Conservation (phyloP, 495 filamentous ascomycete species). For the Hyaloscypha hepaticicola region DNA sequence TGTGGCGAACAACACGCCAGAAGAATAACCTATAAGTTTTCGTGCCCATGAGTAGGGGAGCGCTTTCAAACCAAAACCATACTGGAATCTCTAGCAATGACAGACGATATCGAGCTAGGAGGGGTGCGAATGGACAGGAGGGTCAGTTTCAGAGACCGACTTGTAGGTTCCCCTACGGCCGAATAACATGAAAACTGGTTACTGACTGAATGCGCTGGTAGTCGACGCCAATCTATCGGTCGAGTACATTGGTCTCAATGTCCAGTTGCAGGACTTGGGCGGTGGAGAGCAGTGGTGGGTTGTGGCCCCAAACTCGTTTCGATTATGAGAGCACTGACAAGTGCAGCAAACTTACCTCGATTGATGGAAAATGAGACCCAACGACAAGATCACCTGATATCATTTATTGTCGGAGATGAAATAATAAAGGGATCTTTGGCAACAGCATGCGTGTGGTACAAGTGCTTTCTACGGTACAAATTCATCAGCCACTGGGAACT, state of each 20-base stretch:
- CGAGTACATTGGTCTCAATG: too few relatives aligned
- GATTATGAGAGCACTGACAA: neutral
- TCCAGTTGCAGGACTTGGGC: too few relatives aligned
- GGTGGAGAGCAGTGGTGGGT: neutral
- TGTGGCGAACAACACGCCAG: too few relatives aligned
- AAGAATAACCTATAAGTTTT: too few relatives aligned
- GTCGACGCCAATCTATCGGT: too few relatives aligned
- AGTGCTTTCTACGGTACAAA: neutral
- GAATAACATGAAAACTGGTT: neutral
- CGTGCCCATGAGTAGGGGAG: too few relatives aligned
- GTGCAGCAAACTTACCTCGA: neutral
- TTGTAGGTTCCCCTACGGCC: too few relatives aligned
- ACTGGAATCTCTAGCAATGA: too few relatives aligned
- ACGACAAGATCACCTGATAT: neutral
- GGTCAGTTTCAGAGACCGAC: too few relatives aligned
- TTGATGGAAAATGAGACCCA: conserved; percentile 1
- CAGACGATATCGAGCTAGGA: too few relatives aligned
- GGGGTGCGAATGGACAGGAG: too few relatives aligned
- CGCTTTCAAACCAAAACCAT: too few relatives aligned
- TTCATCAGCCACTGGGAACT: conserved; percentile 9
- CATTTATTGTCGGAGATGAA: neutral
- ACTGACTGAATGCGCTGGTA: neutral
- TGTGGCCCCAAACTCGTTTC: neutral
- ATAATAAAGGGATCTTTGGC: neutral
- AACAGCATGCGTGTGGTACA: neutral